These are phyloP conservation scores for Colletotrichum sp. DNA, from an alignment of 2,329 filamentous ascomycete genomes.

Conservation along the genomic window DNA sequence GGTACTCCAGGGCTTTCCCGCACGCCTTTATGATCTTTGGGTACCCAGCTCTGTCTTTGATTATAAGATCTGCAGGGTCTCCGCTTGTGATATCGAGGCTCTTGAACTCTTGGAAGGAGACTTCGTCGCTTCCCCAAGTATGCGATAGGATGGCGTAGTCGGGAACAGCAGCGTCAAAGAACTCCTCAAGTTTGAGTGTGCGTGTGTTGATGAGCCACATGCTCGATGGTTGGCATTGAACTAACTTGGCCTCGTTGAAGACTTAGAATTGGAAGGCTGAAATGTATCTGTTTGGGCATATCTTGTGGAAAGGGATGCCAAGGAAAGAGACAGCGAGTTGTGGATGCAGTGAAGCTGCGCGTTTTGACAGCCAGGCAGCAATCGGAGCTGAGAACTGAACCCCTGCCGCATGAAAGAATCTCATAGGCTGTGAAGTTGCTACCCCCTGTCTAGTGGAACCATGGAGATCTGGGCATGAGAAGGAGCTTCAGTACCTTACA, in stretches of 20 bases:
- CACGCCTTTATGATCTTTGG: neutral
- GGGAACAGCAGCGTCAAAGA: neutral
- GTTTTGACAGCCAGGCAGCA: neutral
- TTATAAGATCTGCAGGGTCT: neutral
- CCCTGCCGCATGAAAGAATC: neutral
- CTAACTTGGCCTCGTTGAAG: accelerated
- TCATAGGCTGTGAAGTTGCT: neutral
- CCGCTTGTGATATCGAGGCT: neutral
- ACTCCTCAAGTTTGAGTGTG: neutral
- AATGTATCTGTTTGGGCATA: neutral
- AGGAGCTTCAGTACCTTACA: too few relatives aligned
- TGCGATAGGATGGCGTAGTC: neutral
- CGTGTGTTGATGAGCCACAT: neutral
- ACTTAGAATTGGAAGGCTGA: neutral
- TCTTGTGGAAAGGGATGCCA: neutral
- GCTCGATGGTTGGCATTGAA: accelerated
- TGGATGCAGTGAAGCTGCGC: neutral
- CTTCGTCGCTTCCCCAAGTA: neutral
- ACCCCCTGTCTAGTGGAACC: too few relatives aligned
- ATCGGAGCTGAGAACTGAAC: neutral
- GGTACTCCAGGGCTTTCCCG: neutral
- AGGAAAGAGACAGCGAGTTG: neutral
- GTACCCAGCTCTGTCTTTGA: neutral
- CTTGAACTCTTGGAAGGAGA: neutral
- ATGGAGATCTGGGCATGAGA: too few relatives aligned